A percentile compares a stretch with the other conserved stretches of the same genome.
These are phyloP conservation scores for Discostella stelligeroides DNA, from an alignment of 108 stramenopile genomes.

Conservation along the genomic window DNA sequence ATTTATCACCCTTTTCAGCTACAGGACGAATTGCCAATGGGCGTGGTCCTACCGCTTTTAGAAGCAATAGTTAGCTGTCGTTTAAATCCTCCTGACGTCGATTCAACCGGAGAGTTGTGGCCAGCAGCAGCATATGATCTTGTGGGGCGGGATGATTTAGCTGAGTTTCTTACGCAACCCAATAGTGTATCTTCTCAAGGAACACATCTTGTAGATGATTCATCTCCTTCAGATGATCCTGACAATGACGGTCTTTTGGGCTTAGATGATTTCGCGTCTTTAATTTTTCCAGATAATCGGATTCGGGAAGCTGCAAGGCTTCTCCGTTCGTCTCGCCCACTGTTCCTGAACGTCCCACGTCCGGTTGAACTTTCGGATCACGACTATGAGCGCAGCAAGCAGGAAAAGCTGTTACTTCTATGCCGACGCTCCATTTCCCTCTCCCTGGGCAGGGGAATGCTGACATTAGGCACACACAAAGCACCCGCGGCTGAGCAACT, in stretches of 20 bases:
- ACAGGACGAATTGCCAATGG: constrained; percentile 61
- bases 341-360: constrained; percentile 79
- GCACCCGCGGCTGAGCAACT: constrained; percentile 83
- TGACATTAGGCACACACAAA: constrained; percentile 91
- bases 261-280: constrained; percentile 74
- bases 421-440: constrained; percentile 86
- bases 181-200: constrained; percentile 5
- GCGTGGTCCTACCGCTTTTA: constrained; percentile 67
- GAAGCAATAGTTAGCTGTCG: constrained; percentile 74
- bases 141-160: constrained; percentile 82
- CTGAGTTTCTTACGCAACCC: constrained; percentile 39
- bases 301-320: constrained; percentile 88
- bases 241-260: constrained; percentile 84
- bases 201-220: neutral
- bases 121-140: constrained; percentile 66
- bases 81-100: constrained; percentile 44
- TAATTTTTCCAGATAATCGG: constrained; percentile 89
- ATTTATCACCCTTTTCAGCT: constrained; percentile 50
- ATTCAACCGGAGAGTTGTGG: constrained; percentile 32
- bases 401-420: constrained; percentile 82
- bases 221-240: constrained; percentile 31
- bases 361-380: constrained; percentile 88
- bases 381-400: constrained; percentile 87
- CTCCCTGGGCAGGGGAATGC: constrained; percentile 94
- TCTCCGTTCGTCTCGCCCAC: constrained; percentile 86